Percentiles rank a stretch among this genome's conserved stretches.
Evolutionary conservation across 805 yeast species (phyloP).

Genomic region (Candida pseudoglaebosa): DNA sequence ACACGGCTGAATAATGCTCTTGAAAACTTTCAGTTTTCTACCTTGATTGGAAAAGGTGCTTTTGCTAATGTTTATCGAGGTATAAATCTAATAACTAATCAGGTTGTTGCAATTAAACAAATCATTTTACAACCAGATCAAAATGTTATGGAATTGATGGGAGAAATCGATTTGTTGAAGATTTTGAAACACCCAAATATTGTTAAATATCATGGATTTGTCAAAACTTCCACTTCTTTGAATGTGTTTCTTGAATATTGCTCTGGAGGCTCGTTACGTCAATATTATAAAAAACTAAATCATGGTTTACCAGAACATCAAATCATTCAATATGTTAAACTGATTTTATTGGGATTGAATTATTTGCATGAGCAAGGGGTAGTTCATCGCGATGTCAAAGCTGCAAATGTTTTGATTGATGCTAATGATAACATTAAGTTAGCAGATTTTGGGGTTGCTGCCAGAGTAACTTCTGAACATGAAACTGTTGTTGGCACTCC

Average conservation of each 20-base stretch:
- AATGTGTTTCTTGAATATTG: conserved; percentile 61
- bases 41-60: conserved; percentile 84
- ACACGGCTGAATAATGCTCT: conserved; percentile 37
- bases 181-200: conserved; percentile 63
- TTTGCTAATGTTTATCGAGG: conserved; percentile 85
- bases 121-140: conserved; percentile 54
- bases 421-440: conserved; percentile 67
- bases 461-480: conserved; percentile 43
- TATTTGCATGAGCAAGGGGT: conserved; percentile 71
- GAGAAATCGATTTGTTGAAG: conserved; percentile 63
- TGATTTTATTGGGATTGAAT: conserved; percentile 55
- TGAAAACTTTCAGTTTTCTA: conserved; percentile 50
- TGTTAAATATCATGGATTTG: conserved; percentile 66
- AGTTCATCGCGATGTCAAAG: conserved; percentile 85
- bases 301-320: conserved; percentile 55
- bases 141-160: conserved; percentile 48
- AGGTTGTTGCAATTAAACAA: conserved; percentile 77
- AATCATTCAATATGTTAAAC: conserved; percentile 46
- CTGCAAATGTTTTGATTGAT: conserved; percentile 80
- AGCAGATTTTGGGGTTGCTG: conserved; percentile 96
- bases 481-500: conserved; percentile 75
- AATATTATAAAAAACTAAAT: conserved; percentile 43
- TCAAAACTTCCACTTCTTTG: conserved; percentile 48
- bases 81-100: conserved; percentile 58
- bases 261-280: conserved; percentile 62